Base-by-base conservation (phyloP, 2,329 filamentous ascomycete species). In the Ceratocystis harringtonii region DNA sequence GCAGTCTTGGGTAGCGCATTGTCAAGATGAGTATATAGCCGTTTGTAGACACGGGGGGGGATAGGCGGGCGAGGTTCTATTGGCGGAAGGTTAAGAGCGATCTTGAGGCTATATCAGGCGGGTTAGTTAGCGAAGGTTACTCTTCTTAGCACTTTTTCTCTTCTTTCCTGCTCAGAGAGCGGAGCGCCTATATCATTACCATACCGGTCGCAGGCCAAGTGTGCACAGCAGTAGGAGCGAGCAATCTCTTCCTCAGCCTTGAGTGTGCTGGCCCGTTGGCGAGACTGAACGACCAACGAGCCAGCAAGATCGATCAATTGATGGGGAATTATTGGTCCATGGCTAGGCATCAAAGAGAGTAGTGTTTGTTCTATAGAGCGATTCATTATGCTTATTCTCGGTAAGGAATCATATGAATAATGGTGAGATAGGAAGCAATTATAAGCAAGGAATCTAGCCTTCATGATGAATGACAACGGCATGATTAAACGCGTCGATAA, bases 231-330 rank as follows among this genome's bases (percentile, higher is more conserved):
- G 74, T 94, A 94, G 3, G 83, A 81, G 22, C 92, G 82, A n/a
- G 87, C 90, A 69, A 94, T 85, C 74, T 96, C 92, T 74, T 96
- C 91, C 65, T 95, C 90, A 2, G 85, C 81, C 73, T 91, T 95
- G 64, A 96, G 79, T 17, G 83, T 87, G 71, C 84, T 86, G 62
- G 89, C 90, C 71, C 85, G 86, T 72, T 85, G 84, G 43, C 89
- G 84, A 12, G 90, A 95, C 74, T 94, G 90, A 1, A 89, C 86
- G 57, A 95, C 82, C 5, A 95, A 78, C 7, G 87, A 90, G 63
- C 81, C 79, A 0, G 90, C 85, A 8, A 92, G 80, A 66, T 88
- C 83, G 66, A 89, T 75, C 4, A 95, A 83, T n/a, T 84, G 79
- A 10, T 80, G 78, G 0, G 89, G 89, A 0, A 92, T 77, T 60